phyloP scores from a whole-genome alignment of 2,329 filamentous ascomycete genomes.

The Hymenotorrendiella dingleyae region DNA sequence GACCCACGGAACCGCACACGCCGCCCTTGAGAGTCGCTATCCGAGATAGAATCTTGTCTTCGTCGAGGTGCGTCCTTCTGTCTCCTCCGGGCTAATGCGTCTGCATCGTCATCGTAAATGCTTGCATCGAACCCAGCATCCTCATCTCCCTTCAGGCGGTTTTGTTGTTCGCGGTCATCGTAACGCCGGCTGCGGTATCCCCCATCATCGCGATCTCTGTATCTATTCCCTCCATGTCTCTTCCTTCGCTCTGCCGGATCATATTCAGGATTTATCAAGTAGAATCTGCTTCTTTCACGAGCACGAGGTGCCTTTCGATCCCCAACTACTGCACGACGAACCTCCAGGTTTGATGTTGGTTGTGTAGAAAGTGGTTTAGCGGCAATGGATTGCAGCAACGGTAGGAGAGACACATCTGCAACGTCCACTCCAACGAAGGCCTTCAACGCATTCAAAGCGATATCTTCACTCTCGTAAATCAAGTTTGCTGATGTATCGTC shows the following conservation, averaged over 20 bases:
- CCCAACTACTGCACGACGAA: constrained; percentile 66
- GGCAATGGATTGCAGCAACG: constrained; percentile 57
- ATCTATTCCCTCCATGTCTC: constrained; percentile 45
- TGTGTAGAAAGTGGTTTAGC: constrained; percentile 64
- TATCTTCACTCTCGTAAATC: constrained; percentile 56
- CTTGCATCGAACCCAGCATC: constrained; percentile 61
- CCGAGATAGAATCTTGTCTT: constrained; percentile 31
- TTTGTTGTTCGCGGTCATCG: constrained; percentile 37
- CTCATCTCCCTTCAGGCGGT: constrained; percentile 41
- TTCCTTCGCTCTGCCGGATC: constrained; percentile 71
- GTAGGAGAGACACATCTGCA: constrained; percentile 48
- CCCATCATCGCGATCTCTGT: constrained; percentile 51
- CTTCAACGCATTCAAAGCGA: constrained; percentile 48
- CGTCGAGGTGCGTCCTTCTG: constrained; percentile 24
- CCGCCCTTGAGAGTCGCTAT: constrained; percentile 26
- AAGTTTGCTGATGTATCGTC: constrained; percentile 89
- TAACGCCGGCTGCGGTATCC: constrained; percentile 39
- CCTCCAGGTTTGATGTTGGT: constrained; percentile 61
- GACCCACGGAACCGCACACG: constrained; percentile 12
- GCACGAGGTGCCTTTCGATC: constrained; percentile 81
- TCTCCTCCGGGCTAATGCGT: constrained; percentile 31
- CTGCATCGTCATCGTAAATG: constrained; percentile 72
- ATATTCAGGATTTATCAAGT: constrained; percentile 83
- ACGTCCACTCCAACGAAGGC: constrained; percentile 45
- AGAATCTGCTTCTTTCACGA: constrained; percentile 78